phyloP scores from a whole-genome alignment of 257 asterid species.

The Petrea volubilis region DNA sequence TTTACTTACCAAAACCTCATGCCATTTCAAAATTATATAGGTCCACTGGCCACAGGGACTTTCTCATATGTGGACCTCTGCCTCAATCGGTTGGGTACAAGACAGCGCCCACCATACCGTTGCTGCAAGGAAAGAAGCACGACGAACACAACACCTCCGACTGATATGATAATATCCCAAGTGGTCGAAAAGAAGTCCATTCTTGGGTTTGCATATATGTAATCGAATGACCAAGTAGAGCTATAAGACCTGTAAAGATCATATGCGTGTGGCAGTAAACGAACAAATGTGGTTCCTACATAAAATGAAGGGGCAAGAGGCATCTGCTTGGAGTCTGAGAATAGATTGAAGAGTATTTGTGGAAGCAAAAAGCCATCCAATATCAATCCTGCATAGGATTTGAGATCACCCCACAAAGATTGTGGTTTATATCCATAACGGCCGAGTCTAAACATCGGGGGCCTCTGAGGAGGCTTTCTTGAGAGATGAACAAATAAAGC shows the following conservation, averaged over 20 bases:
- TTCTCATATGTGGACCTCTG: conserved; percentile 57
- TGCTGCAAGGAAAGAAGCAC: conserved; percentile 77
- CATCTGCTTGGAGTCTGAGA: conserved; percentile 50
- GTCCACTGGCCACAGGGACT: conserved; percentile 51
- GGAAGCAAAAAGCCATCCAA: conserved; percentile 85
- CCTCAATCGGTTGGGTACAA: conserved; percentile 59
- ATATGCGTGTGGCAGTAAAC: conserved; percentile 74
- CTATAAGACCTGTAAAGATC: conserved; percentile 70
- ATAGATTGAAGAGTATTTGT: conserved; percentile 69
- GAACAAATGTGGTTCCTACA: conserved; percentile 66
- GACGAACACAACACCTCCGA: conserved; percentile 53
- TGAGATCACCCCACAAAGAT: conserved; percentile 68
- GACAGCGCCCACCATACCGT: conserved; percentile 65
- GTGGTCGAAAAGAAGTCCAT: conserved; percentile 77
- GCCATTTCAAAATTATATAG: conserved; percentile 25
- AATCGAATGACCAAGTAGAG: conserved; percentile 46
- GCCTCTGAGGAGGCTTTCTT: conserved; percentile 36
- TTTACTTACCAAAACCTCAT: neutral
- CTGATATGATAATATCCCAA: conserved; percentile 73
- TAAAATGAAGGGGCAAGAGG: conserved; percentile 71
- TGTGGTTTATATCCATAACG: conserved; percentile 16
- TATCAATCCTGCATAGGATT: conserved; percentile 68
- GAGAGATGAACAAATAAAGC: conserved; percentile 64
- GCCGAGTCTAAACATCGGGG: conserved; percentile 8
- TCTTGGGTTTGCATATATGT: conserved; percentile 78